Percentiles rank a stretch among this genome's conserved stretches.
These are phyloP conservation scores for Aphanomyces astaci DNA, from an alignment of 352 stramenopile species.

Conservation along the genomic window DNA sequence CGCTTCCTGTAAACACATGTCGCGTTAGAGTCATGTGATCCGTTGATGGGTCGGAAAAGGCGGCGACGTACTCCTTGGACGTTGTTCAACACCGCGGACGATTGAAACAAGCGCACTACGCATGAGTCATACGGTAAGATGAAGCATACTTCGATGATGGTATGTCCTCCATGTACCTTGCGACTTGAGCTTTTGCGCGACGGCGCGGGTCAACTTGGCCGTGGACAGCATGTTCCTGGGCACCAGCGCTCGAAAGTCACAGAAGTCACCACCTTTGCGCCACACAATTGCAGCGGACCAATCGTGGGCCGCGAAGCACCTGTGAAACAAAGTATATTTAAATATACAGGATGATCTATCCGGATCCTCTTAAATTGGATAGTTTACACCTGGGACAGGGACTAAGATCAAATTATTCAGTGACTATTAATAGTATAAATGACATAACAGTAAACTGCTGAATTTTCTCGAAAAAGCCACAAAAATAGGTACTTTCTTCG, in stretches of 20 bases:
- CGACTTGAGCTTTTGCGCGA: conserved; percentile 10
- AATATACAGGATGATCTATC: neutral
- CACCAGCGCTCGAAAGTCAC: conserved; percentile 1
- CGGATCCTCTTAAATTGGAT: no score
- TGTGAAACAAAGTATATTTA: neutral
- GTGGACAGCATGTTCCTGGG: conserved; percentile 10
- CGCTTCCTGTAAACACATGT: conserved; percentile 32
- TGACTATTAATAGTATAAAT: no score
- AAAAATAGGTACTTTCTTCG: no score
- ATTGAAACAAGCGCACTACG: conserved; percentile 7
- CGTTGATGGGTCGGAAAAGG: no score
- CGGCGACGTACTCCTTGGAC: neutral
- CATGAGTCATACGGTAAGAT: neutral
- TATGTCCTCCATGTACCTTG: neutral
- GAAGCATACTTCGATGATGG: neutral
- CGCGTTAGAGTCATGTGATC: no score
- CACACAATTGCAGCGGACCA: conserved; percentile 16
- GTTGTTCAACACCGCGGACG: conserved; percentile 8
- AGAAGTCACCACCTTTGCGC: conserved; percentile 11
- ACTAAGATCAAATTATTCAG: no score
- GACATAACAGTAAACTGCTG: no score
- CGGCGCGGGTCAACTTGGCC: neutral
- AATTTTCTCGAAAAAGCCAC: no score
- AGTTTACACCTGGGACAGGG: no score
- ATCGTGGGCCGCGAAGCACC: neutral